Evolutionary conservation across 306 rosid species (phyloP), one percentile per base, ranked within the genome.

Genomic region (Canavalia ensiformis): DNA sequence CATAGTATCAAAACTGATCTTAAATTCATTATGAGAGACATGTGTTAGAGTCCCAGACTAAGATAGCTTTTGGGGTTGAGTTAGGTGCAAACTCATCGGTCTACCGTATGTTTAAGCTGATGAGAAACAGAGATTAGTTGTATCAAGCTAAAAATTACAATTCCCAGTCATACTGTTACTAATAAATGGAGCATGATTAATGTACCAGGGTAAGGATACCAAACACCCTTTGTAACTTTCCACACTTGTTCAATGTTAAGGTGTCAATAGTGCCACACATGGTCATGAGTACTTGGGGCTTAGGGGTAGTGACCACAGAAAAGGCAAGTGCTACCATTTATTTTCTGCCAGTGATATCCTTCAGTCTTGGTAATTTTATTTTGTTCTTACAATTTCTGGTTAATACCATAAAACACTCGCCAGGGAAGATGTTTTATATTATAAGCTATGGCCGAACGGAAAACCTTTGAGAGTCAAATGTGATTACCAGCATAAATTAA

Each of bases 401-500:
- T 50, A 41, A 63, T 46, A 51, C 57, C 29, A 11, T 10, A 72
- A 52, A 77, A 25, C 49, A 51, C 56, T 45, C 76, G 33, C 57
- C 25, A 7, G 1, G 30, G 9, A 28, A 18, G 13, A 37, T 8
- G 0, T 18, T 33, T 33, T 51, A 51, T 45, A 11, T 12, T 49
- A 77, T 64, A 65, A 52, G n/a, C 25, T 56, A 67, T 56, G 6
- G 10, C 44, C 28, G 29, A 3, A 54, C 4, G 8, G 46, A 7
- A 72, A 4, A 3, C 69, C 2, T 66, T 51, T 37, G 50, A 41
- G 30, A 30, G 54, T 31, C 67, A 68, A 60, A 46, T 34, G 64
- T 35, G 51, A 60, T 85, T 87, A 92, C 97, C 97, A 44, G 95
- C 68, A 86, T 86, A 89, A 72, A 92, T 82, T 89, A 92, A 84